Percentiles rank a stretch among this genome's conserved stretches.
These are phyloP conservation scores for Bondarzewia mesenterica DNA, from an alignment of 1,284 basidiomycete genomes.

Conservation along the genomic window DNA sequence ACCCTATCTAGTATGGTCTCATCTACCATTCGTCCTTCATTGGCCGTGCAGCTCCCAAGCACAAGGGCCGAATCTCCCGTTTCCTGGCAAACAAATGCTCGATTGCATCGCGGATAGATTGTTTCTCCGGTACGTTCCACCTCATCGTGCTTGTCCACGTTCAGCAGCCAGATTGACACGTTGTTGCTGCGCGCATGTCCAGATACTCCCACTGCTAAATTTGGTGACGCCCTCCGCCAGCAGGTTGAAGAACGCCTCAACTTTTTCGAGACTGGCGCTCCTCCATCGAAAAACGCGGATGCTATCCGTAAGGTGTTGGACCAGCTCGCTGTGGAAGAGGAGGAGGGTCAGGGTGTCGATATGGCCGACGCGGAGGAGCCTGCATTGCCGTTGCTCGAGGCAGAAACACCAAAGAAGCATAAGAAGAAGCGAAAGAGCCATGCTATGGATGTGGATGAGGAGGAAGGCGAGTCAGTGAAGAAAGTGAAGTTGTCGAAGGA, in stretches of 20 bases:
- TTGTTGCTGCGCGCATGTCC: conserved; percentile 4
- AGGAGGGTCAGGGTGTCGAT: conserved; percentile 56
- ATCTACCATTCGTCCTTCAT: conserved; percentile 95
- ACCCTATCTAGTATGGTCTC: conserved; percentile 67
- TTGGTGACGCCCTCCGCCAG: conserved; percentile 86
- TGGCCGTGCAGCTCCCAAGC: conserved; percentile 88
- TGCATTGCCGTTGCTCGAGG: conserved; percentile 26
- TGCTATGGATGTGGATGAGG: conserved; percentile 52
- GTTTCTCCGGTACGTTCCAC: conserved; percentile 69
- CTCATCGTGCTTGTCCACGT: not conserved
- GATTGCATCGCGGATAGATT: conserved; percentile 97
- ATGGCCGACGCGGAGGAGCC: conserved; percentile 41
- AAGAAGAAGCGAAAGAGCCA: conserved; percentile 56
- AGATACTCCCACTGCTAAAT: conserved; percentile 88
- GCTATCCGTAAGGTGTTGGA: conserved; percentile 86
- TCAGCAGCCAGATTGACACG: conserved; percentile 2
- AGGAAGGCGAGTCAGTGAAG: conserved; percentile 51
- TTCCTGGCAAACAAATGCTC: conserved; percentile 99
- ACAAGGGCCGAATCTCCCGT: conserved; percentile 96
- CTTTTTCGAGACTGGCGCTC: conserved; percentile 89
- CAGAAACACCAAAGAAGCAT: conserved; percentile 36
- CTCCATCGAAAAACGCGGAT: conserved; percentile 82
- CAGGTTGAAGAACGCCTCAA: conserved; percentile 95
- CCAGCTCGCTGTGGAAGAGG: conserved; percentile 63
- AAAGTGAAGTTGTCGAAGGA: conserved; percentile 74